phyloP scores from a whole-genome alignment of 306 rosid species.

The Oxytropis ochrocephala region DNA sequence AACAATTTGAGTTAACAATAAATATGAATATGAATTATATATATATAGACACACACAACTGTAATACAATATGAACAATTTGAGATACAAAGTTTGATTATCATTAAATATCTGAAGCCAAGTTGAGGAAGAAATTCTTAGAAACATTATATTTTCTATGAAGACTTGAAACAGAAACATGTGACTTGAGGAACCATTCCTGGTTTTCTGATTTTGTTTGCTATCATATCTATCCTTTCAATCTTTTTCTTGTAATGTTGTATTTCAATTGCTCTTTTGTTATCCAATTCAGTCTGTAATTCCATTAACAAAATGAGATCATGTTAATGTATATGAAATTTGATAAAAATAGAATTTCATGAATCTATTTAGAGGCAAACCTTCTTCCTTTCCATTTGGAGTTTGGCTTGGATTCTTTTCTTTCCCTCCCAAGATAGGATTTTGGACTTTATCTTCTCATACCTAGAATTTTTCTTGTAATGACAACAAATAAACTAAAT shows the following conservation, averaged over 20 bases:
- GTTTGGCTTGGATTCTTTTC: constrained; percentile 51
- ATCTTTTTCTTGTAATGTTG: constrained; percentile 47
- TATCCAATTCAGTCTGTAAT: constrained; percentile 45
- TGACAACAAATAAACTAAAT: not conserved
- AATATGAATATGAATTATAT: not conserved
- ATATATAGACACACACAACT: too few species aligned
- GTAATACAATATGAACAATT: not conserved
- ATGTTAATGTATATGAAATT: constrained; percentile 13
- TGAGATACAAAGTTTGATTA: not conserved
- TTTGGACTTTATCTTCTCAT: constrained; percentile 43
- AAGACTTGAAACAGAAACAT: constrained; percentile 56
- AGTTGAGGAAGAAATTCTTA: not conserved
- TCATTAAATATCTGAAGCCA: not conserved
- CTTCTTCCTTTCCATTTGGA: constrained; percentile 53
- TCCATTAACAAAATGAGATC: not conserved
- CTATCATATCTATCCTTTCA: constrained; percentile 48
- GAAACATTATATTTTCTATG: not conserved
- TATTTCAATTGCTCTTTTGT: constrained; percentile 28
- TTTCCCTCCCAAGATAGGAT: constrained; percentile 64
- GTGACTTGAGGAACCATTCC: constrained; percentile 37
- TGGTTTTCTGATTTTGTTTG: constrained; percentile 38
- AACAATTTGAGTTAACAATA: not conserved
- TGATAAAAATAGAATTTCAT: not conserved
- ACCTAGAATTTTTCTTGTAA: constrained; percentile 37
- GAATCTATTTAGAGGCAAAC: constrained; percentile 25